A percentile compares a stretch with the other conserved stretches of the same genome.
Evolutionary conservation across 2,329 filamentous ascomycete genomes (phyloP).

Genomic region (Xylariaceae sp.): DNA sequence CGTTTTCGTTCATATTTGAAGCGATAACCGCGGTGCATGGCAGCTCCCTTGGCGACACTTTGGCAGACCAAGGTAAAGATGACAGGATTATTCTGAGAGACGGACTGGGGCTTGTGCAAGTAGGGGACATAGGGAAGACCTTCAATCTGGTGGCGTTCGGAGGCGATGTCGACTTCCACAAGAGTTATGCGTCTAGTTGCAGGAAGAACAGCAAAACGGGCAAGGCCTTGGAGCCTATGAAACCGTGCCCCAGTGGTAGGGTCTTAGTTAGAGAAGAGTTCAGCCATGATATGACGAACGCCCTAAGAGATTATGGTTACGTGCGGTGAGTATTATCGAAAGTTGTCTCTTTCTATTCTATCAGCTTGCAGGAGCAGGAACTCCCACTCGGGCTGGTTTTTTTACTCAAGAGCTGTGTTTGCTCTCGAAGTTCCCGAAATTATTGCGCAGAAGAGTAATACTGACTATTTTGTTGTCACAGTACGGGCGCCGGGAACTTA

Average conservation of each 20-base stretch:
- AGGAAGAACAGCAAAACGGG: slow-evolving; percentile 18
- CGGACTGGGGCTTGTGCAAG: slow-evolving; percentile 35
- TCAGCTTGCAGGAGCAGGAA: too few relatives aligned
- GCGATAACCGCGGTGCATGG: slow-evolving; percentile 29
- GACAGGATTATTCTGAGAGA: slow-evolving; percentile 32
- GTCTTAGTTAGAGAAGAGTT: slow-evolving; percentile 38
- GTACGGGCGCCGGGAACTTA: slow-evolving; percentile 20
- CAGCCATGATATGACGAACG: slow-evolving; percentile 21
- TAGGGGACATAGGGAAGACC: slow-evolving; percentile 34
- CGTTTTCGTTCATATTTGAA: slow-evolving; percentile 33
- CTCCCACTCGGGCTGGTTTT: too few relatives aligned
- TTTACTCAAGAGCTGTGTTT: too few relatives aligned
- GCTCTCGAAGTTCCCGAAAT: too few relatives aligned
- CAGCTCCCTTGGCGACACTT: slow-evolving; percentile 28
- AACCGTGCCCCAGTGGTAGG: slow-evolving; percentile 22
- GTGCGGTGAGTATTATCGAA: too few relatives aligned
- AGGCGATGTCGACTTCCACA: slow-evolving; percentile 28
- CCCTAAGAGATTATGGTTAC: slow-evolving; percentile 26
- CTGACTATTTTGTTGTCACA: too few relatives aligned
- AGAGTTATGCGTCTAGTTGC: slow-evolving; percentile 25
- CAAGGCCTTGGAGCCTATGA: slow-evolving; percentile 5
- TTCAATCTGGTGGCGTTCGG: slow-evolving; percentile 35
- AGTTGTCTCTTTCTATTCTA: too few relatives aligned
- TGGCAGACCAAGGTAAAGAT: slow-evolving; percentile 22
- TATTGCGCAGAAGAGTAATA: too few relatives aligned